phyloP scores from a whole-genome alignment of 192 early-diverging fungal species.

The Backusella psychrophila region DNA sequence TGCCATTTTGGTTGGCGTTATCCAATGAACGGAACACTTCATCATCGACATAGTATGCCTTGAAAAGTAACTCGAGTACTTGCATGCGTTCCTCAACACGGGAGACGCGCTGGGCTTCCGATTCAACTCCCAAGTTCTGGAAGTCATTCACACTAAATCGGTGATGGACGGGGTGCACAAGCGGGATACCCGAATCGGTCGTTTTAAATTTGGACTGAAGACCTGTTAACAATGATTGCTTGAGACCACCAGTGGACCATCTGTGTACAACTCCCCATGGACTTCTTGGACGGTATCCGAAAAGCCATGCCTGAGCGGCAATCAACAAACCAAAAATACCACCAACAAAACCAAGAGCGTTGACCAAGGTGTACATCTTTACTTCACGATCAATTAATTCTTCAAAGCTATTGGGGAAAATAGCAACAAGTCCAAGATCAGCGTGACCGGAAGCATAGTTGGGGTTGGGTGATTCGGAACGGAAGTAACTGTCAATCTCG shows the following conservation, averaged over 20 bases:
- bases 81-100: slow-evolving; percentile 32
- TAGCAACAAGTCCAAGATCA: slow-evolving; percentile 27
- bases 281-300: slow-evolving; percentile 34
- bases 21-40: slow-evolving; percentile 30
- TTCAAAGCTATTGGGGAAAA: slow-evolving; percentile 18
- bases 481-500: slow-evolving; percentile 27
- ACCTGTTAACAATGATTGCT: slow-evolving; percentile 25
- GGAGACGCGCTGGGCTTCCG: slow-evolving; percentile 23
- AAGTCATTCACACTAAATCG: slow-evolving; percentile 21
- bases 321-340: slow-evolving; percentile 37
- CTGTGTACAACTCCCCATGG: slow-evolving; percentile 38
- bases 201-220: slow-evolving; percentile 29
- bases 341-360: slow-evolving; percentile 37
- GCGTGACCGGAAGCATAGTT: slow-evolving; percentile 18
- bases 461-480: slow-evolving; percentile 28
- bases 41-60: slow-evolving; percentile 35
- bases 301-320: slow-evolving; percentile 31
- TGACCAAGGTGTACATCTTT: slow-evolving; percentile 33
- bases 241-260: slow-evolving; percentile 38
- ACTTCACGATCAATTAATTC: slow-evolving; percentile 20
- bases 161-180: slow-evolving; percentile 29
- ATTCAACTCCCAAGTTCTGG: slow-evolving; percentile 12
- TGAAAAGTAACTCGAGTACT: slow-evolving; percentile 25
- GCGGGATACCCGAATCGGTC: slow-evolving; percentile 26
- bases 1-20: neutral